phyloP scores from a whole-genome alignment of 169 alveolate genomes.

The Plasmodium reichenowi region DNA sequence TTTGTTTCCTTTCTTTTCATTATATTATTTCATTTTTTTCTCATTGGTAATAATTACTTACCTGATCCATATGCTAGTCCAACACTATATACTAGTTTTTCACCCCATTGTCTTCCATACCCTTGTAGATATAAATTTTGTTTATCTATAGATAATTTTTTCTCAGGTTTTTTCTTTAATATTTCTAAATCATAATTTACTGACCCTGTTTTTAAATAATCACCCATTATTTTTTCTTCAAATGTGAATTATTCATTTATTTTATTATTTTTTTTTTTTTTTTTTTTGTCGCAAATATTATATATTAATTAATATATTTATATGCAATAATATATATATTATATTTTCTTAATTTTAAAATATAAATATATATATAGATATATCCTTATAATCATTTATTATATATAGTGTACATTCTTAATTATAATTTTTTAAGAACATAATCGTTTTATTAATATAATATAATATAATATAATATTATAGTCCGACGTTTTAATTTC shows the following conservation, averaged over 20 bases:
- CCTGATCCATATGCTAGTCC: slow-evolving; percentile 92
- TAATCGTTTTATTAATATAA: no score
- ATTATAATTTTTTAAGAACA: no score
- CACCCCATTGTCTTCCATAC: slow-evolving; percentile 92
- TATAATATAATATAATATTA: no score
- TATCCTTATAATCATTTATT: no score
- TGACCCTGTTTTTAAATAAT: slow-evolving; percentile 82
- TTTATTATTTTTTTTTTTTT: background rate
- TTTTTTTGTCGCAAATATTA: background rate
- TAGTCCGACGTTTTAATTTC: no score
- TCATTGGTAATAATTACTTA: slow-evolving; percentile 30
- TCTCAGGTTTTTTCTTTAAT: slow-evolving; percentile 78
- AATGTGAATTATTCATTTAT: slow-evolving; percentile 33
- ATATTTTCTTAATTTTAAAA: no score
- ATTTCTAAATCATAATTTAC: slow-evolving; percentile 82
- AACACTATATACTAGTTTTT: slow-evolving; percentile 89
- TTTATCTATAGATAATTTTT: slow-evolving; percentile 74
- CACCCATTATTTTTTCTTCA: slow-evolving; percentile 80
- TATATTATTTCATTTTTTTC: background rate
- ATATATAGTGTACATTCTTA: no score
- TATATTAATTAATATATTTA: no score
- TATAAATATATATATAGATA: no score
- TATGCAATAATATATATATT: no score
- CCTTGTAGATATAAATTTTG: slow-evolving; percentile 85
- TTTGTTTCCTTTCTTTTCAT: background rate